Evolutionary conservation across 176 grass and related monocot species (phyloP), one percentile per base, ranked within the genome.

Genomic region (Carex littledalei): DNA sequence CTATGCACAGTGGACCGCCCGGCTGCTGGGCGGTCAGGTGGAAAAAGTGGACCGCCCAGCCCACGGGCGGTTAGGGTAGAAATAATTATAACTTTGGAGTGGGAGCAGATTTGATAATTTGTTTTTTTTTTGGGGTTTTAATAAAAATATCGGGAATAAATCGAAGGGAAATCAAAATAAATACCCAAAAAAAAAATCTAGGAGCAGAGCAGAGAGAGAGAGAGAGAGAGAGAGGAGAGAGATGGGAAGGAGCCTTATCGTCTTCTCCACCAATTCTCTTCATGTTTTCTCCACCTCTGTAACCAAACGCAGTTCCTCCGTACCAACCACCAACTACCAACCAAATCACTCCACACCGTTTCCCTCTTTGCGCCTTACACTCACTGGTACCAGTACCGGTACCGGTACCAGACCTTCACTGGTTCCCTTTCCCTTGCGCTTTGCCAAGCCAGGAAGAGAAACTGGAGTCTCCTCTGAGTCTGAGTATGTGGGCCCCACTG

Each of bases 221-320:
- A 47, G 45, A 10, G 0, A 5, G 43, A 45, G 47, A 50, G 47
- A 43, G 41, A 43, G 41, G 41, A 43, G 41, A 50, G 47, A 18
- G 20, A 84, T 58, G 84, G 84, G 85, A 89, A 74, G 37, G 91
- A 1, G 89, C 77, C 0, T 93, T 91, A 89, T 82, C 59, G 0
- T 71, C 37, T 43, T 10, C 41, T 37, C 31, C 56, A 63, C 58
- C 17, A 64, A 17, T 39, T 35, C 58, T n/a, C 9, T 32, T 16
- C 79, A 21, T 76, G 52, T 80, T n/a, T 34, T 50, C 52, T 2
- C 9, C 26, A 54, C 26, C 47, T 50, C 47, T 50, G 2, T 8
- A 50, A 50, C 47, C 57, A 9, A 83, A 16, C 63, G n/a, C 5
- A 11, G 9, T 50, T 2, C 47, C 47, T 50, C 47, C 47, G 0